These are phyloP conservation scores for Venturia pyrina DNA, from an alignment of 2,329 filamentous ascomycete species.

Conservation along the genomic window DNA sequence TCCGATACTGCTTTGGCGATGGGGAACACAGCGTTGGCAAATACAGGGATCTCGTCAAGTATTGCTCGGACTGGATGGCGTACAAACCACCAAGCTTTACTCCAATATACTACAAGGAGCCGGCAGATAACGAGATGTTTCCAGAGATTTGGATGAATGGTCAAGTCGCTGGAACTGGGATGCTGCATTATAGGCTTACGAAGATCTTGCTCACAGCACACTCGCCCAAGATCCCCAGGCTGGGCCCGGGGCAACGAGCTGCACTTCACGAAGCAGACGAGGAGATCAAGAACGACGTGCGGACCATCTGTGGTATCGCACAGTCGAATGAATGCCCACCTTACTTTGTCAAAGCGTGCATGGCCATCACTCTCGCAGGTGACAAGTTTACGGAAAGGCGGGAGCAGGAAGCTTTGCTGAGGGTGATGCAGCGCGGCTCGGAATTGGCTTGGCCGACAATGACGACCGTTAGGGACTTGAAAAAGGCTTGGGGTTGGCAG, in stretches of 20 bases:
- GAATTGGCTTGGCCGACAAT: constrained; percentile 45
- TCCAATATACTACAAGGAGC: constrained; percentile 41
- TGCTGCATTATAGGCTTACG: constrained; percentile 51
- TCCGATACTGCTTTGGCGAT: constrained; percentile 52
- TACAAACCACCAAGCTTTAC: constrained; percentile 42
- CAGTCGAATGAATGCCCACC: constrained; percentile 35
- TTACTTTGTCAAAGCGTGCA: constrained; percentile 17
- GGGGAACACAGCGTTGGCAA: constrained; percentile 22
- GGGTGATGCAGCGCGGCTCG: constrained; percentile 38
- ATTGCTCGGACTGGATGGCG: constrained; percentile 38
- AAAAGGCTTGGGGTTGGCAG: constrained; percentile 4
- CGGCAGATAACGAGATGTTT: constrained; percentile 36
- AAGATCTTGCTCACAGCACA: constrained; percentile 47
- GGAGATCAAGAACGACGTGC: constrained; percentile 38
- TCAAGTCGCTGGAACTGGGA: constrained; percentile 48
- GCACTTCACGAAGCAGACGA: constrained; percentile 33
- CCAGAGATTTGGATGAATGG: constrained; percentile 49
- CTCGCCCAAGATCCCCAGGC: constrained; percentile 2
- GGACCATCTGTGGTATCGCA: constrained; percentile 49
- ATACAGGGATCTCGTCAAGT: constrained; percentile 38
- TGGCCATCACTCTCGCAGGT: constrained; percentile 29
- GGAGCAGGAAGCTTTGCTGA: constrained; percentile 41
- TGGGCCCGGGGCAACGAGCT: constrained; percentile 21
- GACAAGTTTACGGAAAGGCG: constrained; percentile 37
- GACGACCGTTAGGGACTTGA: constrained; percentile 22